These are phyloP conservation scores for Neohortaea acidophila DNA, from an alignment of 495 filamentous ascomycete genomes.

Conservation along the genomic window DNA sequence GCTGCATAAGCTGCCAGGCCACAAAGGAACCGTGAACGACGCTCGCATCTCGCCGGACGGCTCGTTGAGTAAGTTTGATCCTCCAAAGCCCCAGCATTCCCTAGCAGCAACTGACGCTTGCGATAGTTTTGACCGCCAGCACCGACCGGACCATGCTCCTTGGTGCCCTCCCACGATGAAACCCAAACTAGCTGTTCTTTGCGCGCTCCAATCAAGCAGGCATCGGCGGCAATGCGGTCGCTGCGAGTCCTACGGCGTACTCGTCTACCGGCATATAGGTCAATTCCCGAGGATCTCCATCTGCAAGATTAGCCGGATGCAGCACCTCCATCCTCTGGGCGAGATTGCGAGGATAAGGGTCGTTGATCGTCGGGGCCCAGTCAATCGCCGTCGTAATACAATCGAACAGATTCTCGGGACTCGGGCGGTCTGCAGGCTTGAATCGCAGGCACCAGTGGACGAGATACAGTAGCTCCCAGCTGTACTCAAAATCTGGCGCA, in stretches of 20 bases:
- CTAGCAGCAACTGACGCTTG: conserved; percentile 15
- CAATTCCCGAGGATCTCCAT: no score
- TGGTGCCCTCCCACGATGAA: conserved; percentile 27
- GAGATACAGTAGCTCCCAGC: background rate
- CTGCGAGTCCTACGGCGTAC: no score
- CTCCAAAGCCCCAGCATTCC: background rate
- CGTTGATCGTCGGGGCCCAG: no score
- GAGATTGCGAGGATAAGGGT: no score
- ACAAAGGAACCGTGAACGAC: conserved; percentile 91
- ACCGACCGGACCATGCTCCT: conserved; percentile 28
- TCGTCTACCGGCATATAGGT: no score
- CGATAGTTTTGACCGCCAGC: conserved; percentile 20
- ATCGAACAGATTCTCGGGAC: no score
- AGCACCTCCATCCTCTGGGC: no score
- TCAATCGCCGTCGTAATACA: no score
- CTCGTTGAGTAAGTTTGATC: conserved; percentile 62
- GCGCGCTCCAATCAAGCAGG: no score
- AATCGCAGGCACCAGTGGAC: background rate
- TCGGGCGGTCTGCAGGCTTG: background rate
- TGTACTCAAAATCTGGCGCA: background rate
- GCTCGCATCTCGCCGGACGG: conserved; percentile 81
- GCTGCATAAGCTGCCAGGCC: conserved; percentile 85
- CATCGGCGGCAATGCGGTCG: no score
- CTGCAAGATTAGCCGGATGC: no score
- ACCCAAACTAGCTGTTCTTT: no score